A percentile compares a stretch with the other conserved stretches of the same genome.
Conservation (phyloP, 2,329 filamentous ascomycete species). For the Cyphellophora attinorum region DNA sequence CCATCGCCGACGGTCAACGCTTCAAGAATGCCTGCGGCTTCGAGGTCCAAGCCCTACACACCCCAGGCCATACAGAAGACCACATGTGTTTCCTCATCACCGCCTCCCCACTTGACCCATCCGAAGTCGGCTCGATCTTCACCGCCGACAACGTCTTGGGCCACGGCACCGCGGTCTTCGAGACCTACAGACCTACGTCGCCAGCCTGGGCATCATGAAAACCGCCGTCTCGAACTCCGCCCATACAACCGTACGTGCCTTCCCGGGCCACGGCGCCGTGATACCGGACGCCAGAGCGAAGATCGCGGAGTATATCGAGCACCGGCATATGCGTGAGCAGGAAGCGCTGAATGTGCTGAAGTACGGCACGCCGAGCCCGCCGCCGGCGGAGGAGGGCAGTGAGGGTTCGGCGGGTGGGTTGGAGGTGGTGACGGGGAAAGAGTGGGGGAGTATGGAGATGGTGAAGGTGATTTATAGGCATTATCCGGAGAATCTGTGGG, state of each 20-base stretch:
- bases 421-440: slow-evolving; percentile 22
- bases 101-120: slow-evolving; percentile 10
- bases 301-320: slow-evolving; percentile 73
- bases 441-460: slow-evolving; percentile 67
- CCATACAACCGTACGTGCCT: slow-evolving; percentile 53
- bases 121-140: slow-evolving; percentile 71
- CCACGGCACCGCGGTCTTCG: slow-evolving; percentile 77
- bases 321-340: slow-evolving; percentile 68
- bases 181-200: slow-evolving; percentile 63
- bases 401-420: slow-evolving; percentile 13
- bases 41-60: slow-evolving; percentile 54
- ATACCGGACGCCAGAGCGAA: slow-evolving; percentile 62
- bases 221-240: neutral
- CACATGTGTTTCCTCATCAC: slow-evolving; percentile 70
- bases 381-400: slow-evolving; percentile 4
- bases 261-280: slow-evolving; percentile 79
- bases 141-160: slow-evolving; percentile 84
- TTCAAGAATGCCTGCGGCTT: slow-evolving; percentile 37
- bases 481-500: slow-evolving; percentile 64
- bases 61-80: slow-evolving; percentile 70
- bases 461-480: slow-evolving; percentile 82
- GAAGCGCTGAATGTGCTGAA: slow-evolving; percentile 62
- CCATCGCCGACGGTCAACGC: slow-evolving; percentile 25
- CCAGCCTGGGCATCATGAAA: slow-evolving; percentile 59
- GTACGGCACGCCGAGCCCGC: slow-evolving; percentile 23